Base-by-base conservation (phyloP, 1,139 yeast species). In the Debaryomyces psychrophilus region DNA sequence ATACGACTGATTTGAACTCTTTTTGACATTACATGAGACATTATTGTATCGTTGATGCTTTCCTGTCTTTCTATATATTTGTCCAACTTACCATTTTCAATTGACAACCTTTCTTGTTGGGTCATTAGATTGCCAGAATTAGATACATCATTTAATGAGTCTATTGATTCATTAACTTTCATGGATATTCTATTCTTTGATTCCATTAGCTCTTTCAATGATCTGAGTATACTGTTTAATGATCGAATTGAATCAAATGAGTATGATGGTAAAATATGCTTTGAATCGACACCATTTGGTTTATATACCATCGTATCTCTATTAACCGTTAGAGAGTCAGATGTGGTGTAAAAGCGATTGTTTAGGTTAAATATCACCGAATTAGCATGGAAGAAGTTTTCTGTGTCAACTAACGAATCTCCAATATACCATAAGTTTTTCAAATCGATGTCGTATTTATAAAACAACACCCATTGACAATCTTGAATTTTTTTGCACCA, bases 231-330 rank as follows among this genome's bases (percentile, higher is more conserved):
- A 43, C 64, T 68, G 44, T 59, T 62, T 8, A 73, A 46, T 1
- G 71, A 60, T 38, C 79, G 58, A 5, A 73, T 62, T 8, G 65
- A 53, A 49, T 74, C 78, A 46, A 68, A 67, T 2, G 68, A 53
- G 49, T 73, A 72, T 3, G 76, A 69, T 1, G 46, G 43, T 8
- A 25, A 23, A 18, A 12, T 15, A 17, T 31, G 34, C 28, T 35
- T 35, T 14, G 44, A 26, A 11, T 26, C 40, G 14, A 8, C 18
- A 22, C 18, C 22, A 23, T n/a, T 25, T 14, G 31, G 18, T n/a
- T 22, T 31, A 15, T 9, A 20, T n/a, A 31, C 12, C 26, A 38
- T 9, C 23, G 7, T 23, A 41, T 41, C 37, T 26, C 34, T 31
- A n/a, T 45, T 43, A 12, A 14, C 27, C 26, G 42, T 46, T 18